Evolutionary conservation across 352 stramenopile species (phyloP), one percentile per base, ranked within the genome.

Genomic region (Phytophthora uliginosa): DNA sequence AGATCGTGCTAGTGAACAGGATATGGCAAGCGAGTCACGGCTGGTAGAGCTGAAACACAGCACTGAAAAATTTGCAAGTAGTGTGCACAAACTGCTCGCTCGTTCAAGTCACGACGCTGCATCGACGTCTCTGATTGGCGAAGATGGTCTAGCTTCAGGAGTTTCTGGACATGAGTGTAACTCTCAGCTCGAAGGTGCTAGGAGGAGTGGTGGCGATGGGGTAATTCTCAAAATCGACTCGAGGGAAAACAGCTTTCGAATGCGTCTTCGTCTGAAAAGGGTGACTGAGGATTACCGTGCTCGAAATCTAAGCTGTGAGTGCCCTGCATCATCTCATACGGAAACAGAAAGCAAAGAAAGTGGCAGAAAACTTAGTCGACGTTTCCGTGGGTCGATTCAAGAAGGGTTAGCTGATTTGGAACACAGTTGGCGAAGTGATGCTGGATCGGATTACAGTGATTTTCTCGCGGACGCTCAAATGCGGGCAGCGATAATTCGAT

Each of bases 401-500:
- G 68, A 72, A 22, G 60, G 51, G 18, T 58, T 78, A 40, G 73
- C 48, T 55, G 68, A 92, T 26, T 76, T 83, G 20, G 79, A 93
- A 7, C 76, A 81, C 57, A 90, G 78, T 26, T 93, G 89, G 86
- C 77, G 78, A 53, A 94, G 86, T 48, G 89, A 95, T 66, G 78
- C 82, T 17, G 88, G 82, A 4, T 94, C 86, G 0, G 84, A 95
- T 69, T 94, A 93, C 58, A 94, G 81, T 55, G 88, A 94, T 66
- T 93, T 94, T 42, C 65, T 95, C 7, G 77, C 80, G 1, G 88
- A 95, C 53, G 84, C 88, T n/a, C 84, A 94, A 50, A 90, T 95
- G 88, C 81, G 88, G 59, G 86, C 88, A 20, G 88, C 86, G 7
- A 91, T 95, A 52, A 88, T 92, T 76, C 74, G 80, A 17, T 93